Evolutionary conservation across 345 rosid genomes (phyloP), one percentile per base, ranked within the genome.

Genomic region (Kandelia obovata): DNA sequence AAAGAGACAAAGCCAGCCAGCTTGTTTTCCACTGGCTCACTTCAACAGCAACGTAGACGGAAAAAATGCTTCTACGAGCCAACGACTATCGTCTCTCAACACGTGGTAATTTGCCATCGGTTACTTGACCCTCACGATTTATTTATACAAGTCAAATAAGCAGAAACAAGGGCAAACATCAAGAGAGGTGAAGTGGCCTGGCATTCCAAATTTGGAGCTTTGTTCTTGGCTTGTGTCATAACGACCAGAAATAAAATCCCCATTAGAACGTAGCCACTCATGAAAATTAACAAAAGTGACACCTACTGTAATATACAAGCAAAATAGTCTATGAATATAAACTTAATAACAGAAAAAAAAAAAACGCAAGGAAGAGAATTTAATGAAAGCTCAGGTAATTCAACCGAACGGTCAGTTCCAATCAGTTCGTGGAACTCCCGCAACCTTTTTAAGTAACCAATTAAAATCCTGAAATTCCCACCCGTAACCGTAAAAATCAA

Each of bases 271-370:
- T 39, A 13, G 17, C 49, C 2, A 43, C 46, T 3, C 15, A 11
- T 39, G 46, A 2, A 86, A 64, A 7, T 66, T 58, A 7, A 72
- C 58, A 0, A 92, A 1, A 6, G 77, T 87, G 5, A 80, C 7
- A 9, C 84, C 95, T 5, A 92, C 81, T 30, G 82, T 81, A 65
- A 88, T 92, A 0, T 75, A 89, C 5, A 90, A 71, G 49, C 13
- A 43, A 43, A 43, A 13, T 43, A 15, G 49, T 43, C 49, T 3
- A 15, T 3, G 49, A 43, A 13, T 2, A 13, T 13, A 43, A 43
- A 43, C 49, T 1, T 13, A 43, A 43, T 43, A 2, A 23, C 58
- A 23, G 23, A 19, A 7, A 20, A 19, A 52, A 19, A 52, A 7
- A 55, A 8, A 7, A 2, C 21, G 2, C 9, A 5, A 55, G 7